Base-by-base conservation (phyloP, 805 yeast species). In the Saccharomycopsis sp. region DNA sequence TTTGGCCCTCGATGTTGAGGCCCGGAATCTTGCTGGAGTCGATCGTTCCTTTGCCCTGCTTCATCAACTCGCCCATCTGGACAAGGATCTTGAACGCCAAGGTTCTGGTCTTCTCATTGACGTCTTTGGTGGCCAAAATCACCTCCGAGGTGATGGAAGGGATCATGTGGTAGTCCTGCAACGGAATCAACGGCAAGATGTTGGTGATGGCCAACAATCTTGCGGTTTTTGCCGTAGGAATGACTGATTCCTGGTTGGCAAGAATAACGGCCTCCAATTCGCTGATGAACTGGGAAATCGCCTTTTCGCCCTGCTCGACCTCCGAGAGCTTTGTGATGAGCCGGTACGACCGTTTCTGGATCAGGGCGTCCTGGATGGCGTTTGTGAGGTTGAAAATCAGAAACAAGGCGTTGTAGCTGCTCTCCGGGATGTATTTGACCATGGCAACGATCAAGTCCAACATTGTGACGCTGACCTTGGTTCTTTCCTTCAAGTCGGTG, bases 281-380 rank as follows among this genome's bases (percentile, higher is more conserved):
- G 14, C 72, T 67, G 55, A 86, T 74, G 64, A 80, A 85, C 12
- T 71, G 69, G 20, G 70, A 57, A 34, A 87, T 71, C 1, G 91
- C 82, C 24, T 71, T 70, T 29, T 74, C 70, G 54, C 96, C 96
- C 18, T 69, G 67, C 50, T 84, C 87, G 21, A 85, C 75, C 69
- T 91, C 96, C 54, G 84, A 76, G 64, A 94, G 72, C 62, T 80
- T 83, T 20, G 87, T 71, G 57, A 92, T 72, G 53, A 89, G 83
- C 73, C 96, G 81, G 72, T 91, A 92, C 1, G 96, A 80, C 75
- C 97, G 84, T 73, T 92, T 92, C 71, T 92, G 98, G 63, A 89
- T 76, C 65, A 84, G 78, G 50, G 87, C 83, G 64, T 85, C 84
- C 53, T 76, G 72, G 40, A 79, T 73, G 21, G 76, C 65, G 44